phyloP scores from a whole-genome alignment of 495 filamentous ascomycete species.

The Penicillium argentinense region DNA sequence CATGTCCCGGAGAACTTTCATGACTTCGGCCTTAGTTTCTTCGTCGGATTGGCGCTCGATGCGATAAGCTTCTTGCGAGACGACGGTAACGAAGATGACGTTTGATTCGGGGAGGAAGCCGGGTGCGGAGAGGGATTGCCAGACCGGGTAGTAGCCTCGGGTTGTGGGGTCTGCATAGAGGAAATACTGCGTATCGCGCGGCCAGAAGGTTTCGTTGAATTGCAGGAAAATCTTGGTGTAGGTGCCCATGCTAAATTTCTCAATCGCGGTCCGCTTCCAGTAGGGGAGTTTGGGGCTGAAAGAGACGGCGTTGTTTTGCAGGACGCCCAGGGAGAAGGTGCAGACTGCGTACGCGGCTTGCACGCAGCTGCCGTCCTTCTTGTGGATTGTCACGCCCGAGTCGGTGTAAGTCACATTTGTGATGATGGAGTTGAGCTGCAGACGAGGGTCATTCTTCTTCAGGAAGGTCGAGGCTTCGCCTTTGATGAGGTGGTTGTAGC shows the following conservation, averaged over 20 bases:
- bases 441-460: constrained; percentile 51
- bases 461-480: constrained; percentile 65
- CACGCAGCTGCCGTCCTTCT: constrained; percentile 57
- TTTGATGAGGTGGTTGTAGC: constrained; percentile 64
- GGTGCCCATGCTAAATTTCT: constrained; percentile 69
- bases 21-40: constrained; percentile 57
- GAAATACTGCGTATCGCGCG: constrained; percentile 62
- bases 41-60: constrained; percentile 65
- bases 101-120: constrained; percentile 64
- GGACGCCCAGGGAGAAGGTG: constrained; percentile 66
- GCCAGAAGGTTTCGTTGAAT: constrained; percentile 73
- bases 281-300: constrained; percentile 62
- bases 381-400: constrained; percentile 57
- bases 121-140: constrained; percentile 60
- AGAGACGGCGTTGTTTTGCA: constrained; percentile 61
- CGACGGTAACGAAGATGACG: constrained; percentile 72
- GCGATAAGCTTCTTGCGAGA: constrained; percentile 56
- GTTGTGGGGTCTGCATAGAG: constrained; percentile 64
- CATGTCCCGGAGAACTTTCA: constrained; percentile 65
- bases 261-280: constrained; percentile 68
- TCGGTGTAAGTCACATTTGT: constrained; percentile 56
- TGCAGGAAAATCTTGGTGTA: constrained; percentile 81
- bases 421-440: constrained; percentile 60
- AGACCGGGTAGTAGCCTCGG: constrained; percentile 71
- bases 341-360: constrained; percentile 58